Evolutionary conservation across 2,329 filamentous ascomycete species (phyloP).

Genomic region (Graphium sp.): DNA sequence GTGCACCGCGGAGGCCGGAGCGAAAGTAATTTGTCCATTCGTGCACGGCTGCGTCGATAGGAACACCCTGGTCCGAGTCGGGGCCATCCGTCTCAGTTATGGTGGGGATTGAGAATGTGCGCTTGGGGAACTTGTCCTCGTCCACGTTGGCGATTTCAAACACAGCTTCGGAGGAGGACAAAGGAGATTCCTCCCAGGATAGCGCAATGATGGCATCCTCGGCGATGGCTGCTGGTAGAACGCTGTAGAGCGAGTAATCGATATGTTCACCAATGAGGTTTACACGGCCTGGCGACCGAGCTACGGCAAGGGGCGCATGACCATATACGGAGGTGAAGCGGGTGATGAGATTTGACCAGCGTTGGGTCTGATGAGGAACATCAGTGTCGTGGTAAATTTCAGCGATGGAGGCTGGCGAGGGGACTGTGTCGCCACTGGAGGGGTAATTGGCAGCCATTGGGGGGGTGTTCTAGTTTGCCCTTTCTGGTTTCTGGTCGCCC

Average conservation of each 20-base stretch:
- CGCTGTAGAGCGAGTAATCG: conserved; percentile 93
- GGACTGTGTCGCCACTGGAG: conserved; percentile 49
- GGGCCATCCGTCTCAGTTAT: conserved; percentile 12
- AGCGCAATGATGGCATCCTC: conserved; percentile 85
- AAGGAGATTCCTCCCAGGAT: conserved; percentile 29
- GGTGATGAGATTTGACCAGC: conserved; percentile 61
- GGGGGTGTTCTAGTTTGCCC: conserved; percentile 6
- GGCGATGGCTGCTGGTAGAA: conserved; percentile 88
- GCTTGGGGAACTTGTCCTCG: conserved; percentile 54
- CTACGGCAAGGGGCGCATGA: conserved; percentile 59
- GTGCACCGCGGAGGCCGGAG: conserved; percentile 67
- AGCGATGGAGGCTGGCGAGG: conserved; percentile 55
- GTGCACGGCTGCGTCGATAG: conserved; percentile 70
- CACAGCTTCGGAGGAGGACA: conserved; percentile 37
- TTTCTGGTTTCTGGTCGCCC: too few relatives aligned
- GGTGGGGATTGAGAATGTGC: conserved; percentile 55
- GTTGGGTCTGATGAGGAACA: conserved; percentile 44
- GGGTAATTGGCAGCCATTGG: conserved; percentile 20
- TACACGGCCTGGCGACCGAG: conserved; percentile 82
- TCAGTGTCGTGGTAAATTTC: conserved; percentile 74
- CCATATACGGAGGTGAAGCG: conserved; percentile 58
- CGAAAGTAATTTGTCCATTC: conserved; percentile 99
- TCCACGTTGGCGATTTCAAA: conserved; percentile 72
- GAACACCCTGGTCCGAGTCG: conserved; percentile 39
- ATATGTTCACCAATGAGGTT: conserved; percentile 99